These are phyloP conservation scores for Colletotrichum phormii DNA, from an alignment of 2,329 filamentous ascomycete genomes.

Conservation along the genomic window DNA sequence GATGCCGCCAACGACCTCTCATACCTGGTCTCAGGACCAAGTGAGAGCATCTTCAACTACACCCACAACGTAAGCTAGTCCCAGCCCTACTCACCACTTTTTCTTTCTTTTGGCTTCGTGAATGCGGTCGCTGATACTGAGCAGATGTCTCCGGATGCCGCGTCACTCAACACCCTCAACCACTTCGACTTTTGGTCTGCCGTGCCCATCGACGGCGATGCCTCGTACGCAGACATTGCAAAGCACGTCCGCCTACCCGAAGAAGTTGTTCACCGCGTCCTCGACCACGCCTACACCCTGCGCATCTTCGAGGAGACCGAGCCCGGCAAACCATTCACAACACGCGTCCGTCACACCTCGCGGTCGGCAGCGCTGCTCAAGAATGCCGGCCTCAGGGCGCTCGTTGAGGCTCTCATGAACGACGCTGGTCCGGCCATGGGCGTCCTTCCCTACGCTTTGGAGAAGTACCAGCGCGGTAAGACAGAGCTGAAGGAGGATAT, in stretches of 20 bases:
- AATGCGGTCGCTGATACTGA: neutral
- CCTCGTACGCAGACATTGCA: conserved; percentile 55
- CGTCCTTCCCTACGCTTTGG: conserved; percentile 48
- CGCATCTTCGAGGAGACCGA: conserved; percentile 50
- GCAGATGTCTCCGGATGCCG: conserved; percentile 56
- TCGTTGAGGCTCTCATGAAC: conserved; percentile 51
- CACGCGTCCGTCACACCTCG: conserved; percentile 49
- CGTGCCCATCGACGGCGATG: conserved; percentile 59
- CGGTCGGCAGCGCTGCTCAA: conserved; percentile 52
- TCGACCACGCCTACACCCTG: conserved; percentile 52
- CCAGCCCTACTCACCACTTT: neutral
- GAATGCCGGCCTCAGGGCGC: conserved; percentile 47
- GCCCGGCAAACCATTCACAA: conserved; percentile 28
- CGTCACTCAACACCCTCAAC: conserved; percentile 60
- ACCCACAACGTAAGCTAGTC: conserved; percentile 49
- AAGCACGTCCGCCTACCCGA: conserved; percentile 50
- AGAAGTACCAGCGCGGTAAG: conserved; percentile 46
- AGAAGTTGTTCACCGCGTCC: conserved; percentile 51
- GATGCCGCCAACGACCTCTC: conserved; percentile 60
- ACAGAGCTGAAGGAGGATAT: conserved; percentile 47
- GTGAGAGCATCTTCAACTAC: conserved; percentile 61
- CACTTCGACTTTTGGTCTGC: conserved; percentile 64
- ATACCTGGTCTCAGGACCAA: conserved; percentile 59
- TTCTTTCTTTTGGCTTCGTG: neutral
- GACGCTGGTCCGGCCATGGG: conserved; percentile 51